Evolutionary conservation across 805 yeast species (phyloP).

Genomic region (Vanderwaltozyma tropicalis): DNA sequence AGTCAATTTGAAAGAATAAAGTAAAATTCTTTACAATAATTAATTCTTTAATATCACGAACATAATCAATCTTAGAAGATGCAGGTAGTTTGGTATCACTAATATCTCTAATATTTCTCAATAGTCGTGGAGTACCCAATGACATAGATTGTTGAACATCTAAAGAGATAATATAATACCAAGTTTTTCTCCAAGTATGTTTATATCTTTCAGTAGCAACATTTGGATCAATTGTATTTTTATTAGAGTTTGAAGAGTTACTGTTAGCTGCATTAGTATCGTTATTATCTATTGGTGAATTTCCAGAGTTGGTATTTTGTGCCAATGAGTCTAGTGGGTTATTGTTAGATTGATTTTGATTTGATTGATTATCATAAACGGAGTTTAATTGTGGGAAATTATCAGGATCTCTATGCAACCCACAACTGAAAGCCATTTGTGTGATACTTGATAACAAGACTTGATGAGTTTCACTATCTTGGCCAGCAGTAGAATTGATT

Average conservation of each 20-base stretch:
- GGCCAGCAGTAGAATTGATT: slow-evolving; percentile 9
- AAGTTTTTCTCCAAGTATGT: slow-evolving; percentile 48
- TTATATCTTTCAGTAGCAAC: slow-evolving; percentile 29
- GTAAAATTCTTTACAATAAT: slow-evolving; percentile 39
- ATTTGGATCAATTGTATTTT: slow-evolving; percentile 7
- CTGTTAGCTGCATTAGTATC: slow-evolving; percentile 3
- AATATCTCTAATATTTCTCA: slow-evolving; percentile 31
- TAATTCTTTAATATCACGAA: slow-evolving; percentile 34
- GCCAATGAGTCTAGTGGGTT: slow-evolving; percentile 3
- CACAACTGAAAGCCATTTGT: slow-evolving; percentile 60
- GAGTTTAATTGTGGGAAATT: slow-evolving; percentile 35
- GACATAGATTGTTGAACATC: slow-evolving; percentile 36
- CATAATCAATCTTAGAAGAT: slow-evolving; percentile 29
- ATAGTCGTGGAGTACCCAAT: slow-evolving; percentile 32
- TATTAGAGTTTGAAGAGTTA: slow-evolving; percentile 4
- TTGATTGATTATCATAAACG: slow-evolving; percentile 9
- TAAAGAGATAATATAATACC: slow-evolving; percentile 38
- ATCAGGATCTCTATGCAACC: slow-evolving; percentile 59
- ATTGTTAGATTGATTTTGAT: slow-evolving; percentile 6
- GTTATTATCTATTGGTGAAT: slow-evolving; percentile 1
- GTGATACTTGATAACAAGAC: slow-evolving; percentile 45
- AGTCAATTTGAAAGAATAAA: slow-evolving; percentile 37
- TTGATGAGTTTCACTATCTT: slow-evolving; percentile 49
- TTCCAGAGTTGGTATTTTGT: slow-evolving; percentile 1
- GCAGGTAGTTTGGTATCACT: slow-evolving; percentile 38